phyloP scores from a whole-genome alignment of 2,329 filamentous ascomycete genomes.

The Pestalotiopsis sp. region DNA sequence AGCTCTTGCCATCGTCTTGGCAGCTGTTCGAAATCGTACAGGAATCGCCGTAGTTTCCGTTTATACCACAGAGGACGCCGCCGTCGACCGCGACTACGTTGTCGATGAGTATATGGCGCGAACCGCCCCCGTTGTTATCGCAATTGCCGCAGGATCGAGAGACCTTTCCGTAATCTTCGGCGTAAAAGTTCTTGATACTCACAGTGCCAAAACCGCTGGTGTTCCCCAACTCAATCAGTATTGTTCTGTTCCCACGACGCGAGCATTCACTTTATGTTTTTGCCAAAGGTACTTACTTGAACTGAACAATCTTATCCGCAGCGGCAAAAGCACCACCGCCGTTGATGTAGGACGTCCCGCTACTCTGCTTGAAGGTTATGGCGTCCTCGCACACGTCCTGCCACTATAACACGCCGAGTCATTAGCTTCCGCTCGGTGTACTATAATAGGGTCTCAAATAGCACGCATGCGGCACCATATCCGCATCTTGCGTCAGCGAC shows the following conservation, averaged over 20 bases:
- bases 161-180: slow-evolving; percentile 49
- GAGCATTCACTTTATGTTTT: neutral
- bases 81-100: slow-evolving; percentile 45
- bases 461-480: neutral
- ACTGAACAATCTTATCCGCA: slow-evolving; percentile 44
- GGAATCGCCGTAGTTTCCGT: slow-evolving; percentile 54
- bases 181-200: slow-evolving; percentile 42
- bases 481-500: neutral
- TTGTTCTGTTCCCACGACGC: neutral
- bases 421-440: slow-evolving; percentile 20
- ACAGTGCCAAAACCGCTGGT: slow-evolving; percentile 39
- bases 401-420: slow-evolving; percentile 26
- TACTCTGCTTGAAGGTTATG: slow-evolving; percentile 39
- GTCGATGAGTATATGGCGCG: slow-evolving; percentile 47
- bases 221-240: neutral
- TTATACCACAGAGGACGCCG: slow-evolving; percentile 48
- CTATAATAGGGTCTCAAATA: neutral
- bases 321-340: slow-evolving; percentile 47
- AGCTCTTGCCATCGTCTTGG: slow-evolving; percentile 32
- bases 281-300: slow-evolving; percentile 28
- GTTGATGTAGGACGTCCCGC: slow-evolving; percentile 43
- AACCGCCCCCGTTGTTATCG: slow-evolving; percentile 37
- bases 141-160: slow-evolving; percentile 56
- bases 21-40: slow-evolving; percentile 44
- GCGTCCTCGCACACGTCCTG: slow-evolving; percentile 42